phyloP scores from a whole-genome alignment of 805 yeast genomes.

The Kodamaea neixiangensis region DNA sequence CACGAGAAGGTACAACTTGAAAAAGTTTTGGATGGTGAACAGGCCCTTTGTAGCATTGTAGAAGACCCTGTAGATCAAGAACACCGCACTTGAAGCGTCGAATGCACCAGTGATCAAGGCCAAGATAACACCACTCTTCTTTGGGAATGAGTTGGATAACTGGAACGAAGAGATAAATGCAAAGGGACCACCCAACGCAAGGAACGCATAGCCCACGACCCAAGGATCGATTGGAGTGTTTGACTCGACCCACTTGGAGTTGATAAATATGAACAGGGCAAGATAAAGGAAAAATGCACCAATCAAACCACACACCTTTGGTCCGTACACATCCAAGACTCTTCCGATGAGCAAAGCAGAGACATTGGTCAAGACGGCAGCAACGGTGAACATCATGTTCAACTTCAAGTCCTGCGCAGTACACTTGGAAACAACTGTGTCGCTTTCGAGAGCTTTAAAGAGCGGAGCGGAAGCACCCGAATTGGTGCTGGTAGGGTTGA shows the following conservation, averaged over 20 bases:
- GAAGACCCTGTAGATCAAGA: constrained; percentile 46
- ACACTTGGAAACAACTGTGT: constrained; percentile 39
- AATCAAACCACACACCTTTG: constrained; percentile 52
- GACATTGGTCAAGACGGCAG: constrained; percentile 56
- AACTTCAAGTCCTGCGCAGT: constrained; percentile 54
- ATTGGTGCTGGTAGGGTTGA: neutral
- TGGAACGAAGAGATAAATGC: constrained; percentile 58
- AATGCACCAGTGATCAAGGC: constrained; percentile 60
- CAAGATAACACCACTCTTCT: constrained; percentile 51
- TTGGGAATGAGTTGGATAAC: constrained; percentile 57
- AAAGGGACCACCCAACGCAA: constrained; percentile 63
- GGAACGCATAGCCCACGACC: constrained; percentile 49
- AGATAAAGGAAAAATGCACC: constrained; percentile 50
- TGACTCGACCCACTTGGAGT: constrained; percentile 28
- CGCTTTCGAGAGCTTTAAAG: neutral
- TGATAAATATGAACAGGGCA: constrained; percentile 49
- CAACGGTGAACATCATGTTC: constrained; percentile 60
- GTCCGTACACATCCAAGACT: constrained; percentile 52
- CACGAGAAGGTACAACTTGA: constrained; percentile 48
- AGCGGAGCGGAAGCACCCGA: constrained; percentile 7
- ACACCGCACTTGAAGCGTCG: constrained; percentile 59
- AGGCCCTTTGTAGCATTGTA: constrained; percentile 33
- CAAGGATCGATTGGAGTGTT: constrained; percentile 48
- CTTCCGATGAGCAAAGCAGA: constrained; percentile 54
- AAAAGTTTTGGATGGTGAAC: constrained; percentile 46